Base-by-base conservation (phyloP, 2,329 filamentous ascomycete genomes). In the Akanthomyces lecanii region DNA sequence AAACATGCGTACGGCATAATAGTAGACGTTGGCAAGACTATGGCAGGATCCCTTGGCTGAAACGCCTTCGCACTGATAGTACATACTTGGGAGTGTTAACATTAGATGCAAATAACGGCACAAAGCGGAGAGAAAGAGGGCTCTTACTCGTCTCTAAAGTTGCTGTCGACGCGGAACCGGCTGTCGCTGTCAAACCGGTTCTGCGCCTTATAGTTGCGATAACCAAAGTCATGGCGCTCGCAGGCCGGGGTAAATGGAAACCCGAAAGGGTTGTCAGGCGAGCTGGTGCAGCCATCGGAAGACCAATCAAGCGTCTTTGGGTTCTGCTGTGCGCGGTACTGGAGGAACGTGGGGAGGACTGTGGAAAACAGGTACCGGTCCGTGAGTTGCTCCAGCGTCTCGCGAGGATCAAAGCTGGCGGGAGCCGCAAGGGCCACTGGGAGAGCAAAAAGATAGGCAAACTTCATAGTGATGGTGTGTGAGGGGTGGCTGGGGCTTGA, bases 211-310 rank as follows among this genome's bases (percentile, higher is more conserved):
- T 72, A 78, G 68, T 80, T 80, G 45, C 73, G 69, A 67, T 76
- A 77, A 14, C 77, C 77, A 61, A 80, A 80, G 65, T 80, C 78
- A 64, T 80, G 78, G 30, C 78, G 75, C 57, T 75, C 67, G 70
- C 75, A 77, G 8, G 67, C 69, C 11, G 66, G 65, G 30, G 61
- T 44, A 54, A 73, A 74, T 53, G 71, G 63, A 63, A 67, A 74
- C 6, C 68, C 67, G 3, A 61, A 55, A 0, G 69, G 71, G 45
- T 69, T 69, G 64, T 71, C 68, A 7, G 69, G 70, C 4, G 67
- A 61, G n/a, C 36, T 48, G 48, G 66, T 63, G 66, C 71, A 72
- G 55, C 66, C 66, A 62, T 71, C 68, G 8, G 68, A 68, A 3
- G 47, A 16, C 69, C 68, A 72, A 63, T 69, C 58, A 5, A 64